Conservation (phyloP, 2,329 filamentous ascomycete genomes). For the Colletotrichum siamense region DNA sequence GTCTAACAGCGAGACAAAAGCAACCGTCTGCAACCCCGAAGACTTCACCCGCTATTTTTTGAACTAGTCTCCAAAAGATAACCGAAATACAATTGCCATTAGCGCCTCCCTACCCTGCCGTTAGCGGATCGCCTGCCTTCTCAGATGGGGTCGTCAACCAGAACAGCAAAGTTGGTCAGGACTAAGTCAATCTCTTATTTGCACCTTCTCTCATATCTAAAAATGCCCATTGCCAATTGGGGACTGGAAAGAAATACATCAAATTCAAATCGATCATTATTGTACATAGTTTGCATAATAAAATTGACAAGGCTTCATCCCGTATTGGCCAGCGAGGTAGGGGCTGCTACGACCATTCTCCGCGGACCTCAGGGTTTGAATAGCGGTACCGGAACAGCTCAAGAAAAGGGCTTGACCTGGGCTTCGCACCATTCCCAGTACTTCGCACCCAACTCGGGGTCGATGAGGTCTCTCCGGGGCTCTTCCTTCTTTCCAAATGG, state of each 20-base stretch:
- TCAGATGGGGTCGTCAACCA: not conserved
- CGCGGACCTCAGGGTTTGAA: fast-evolving
- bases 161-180: fast-evolving
- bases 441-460: fast-evolving
- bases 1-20: fast-evolving
- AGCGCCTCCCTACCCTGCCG: not conserved
- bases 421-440: not conserved
- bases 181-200: fast-evolving
- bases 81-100: not conserved
- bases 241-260: fast-evolving
- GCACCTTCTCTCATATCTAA: not conserved
- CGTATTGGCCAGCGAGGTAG: not conserved
- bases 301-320: not conserved
- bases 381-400: fast-evolving
- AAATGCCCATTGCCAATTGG: not conserved
- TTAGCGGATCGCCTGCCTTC: not conserved
- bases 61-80: not conserved
- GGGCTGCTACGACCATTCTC: not conserved
- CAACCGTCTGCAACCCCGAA: not conserved
- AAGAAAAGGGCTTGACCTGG: not conserved
- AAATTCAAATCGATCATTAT: fast-evolving
- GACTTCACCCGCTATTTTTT: fast-evolving
- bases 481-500: not conserved
- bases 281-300: not conserved
- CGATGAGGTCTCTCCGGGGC: not conserved